Conservation (phyloP, 768 basidiomycete genomes). For the Chalciporus sphaerocephalus region DNA sequence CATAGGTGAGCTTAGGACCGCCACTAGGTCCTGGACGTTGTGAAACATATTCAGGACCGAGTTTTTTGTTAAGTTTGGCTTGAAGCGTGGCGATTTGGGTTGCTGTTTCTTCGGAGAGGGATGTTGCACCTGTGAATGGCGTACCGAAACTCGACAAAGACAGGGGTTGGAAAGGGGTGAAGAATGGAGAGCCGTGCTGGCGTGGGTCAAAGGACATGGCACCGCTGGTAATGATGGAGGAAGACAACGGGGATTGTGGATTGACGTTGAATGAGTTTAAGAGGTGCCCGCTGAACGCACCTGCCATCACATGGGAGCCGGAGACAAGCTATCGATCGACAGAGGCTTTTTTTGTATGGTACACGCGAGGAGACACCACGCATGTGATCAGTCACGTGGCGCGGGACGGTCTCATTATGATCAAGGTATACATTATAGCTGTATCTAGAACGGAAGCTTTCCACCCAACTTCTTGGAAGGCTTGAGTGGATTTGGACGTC, state of each 20-base stretch:
- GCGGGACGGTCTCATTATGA: background rate
- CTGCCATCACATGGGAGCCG: constrained; percentile 45
- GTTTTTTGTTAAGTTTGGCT: constrained; percentile 75
- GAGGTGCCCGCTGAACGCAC: constrained; percentile 56
- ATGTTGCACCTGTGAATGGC: constrained; percentile 3
- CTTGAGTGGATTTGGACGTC: constrained; percentile 56
- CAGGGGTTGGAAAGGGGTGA: constrained; percentile 4
- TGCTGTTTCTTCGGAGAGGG: constrained; percentile 56
- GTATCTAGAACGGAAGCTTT: constrained; percentile 59
- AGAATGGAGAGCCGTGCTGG: constrained; percentile 44
- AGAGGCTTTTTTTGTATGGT: background rate
- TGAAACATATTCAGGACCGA: constrained; percentile 93
- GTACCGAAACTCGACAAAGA: constrained; percentile 1
- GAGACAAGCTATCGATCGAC: constrained; percentile 2
- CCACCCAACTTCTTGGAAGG: constrained; percentile 43
- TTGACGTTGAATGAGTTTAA: constrained; percentile 39
- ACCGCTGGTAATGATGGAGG: constrained; percentile 44
- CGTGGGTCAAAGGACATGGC: constrained; percentile 57
- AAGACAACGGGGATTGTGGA: constrained; percentile 19
- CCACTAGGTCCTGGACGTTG: constrained; percentile 85
- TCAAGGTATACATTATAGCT: constrained; percentile 4
- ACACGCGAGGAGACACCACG: background rate
- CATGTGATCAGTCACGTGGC: background rate
- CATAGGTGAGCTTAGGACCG: constrained; percentile 85
- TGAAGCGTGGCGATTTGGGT: constrained; percentile 69